Percentiles rank a stretch among this genome's conserved stretches.
Conservation (phyloP, 2,329 filamentous ascomycete species). For the Pseudocercospora pini-densiflorae region DNA sequence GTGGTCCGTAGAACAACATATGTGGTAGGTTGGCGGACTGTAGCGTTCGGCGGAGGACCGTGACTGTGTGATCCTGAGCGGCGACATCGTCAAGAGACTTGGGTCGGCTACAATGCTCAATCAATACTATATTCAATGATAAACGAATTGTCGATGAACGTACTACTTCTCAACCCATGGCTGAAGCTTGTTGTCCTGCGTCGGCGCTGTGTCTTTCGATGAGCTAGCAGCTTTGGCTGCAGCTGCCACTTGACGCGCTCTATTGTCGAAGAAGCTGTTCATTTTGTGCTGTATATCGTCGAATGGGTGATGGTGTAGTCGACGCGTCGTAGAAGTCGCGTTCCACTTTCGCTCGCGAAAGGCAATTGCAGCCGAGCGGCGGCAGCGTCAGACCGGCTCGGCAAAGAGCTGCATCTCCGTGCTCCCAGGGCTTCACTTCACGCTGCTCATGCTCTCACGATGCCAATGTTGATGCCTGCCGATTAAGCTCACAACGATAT, state of each 20-base stretch:
- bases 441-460: not conserved
- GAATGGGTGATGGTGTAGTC: not conserved
- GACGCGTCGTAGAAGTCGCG: slow-evolving; percentile 17
- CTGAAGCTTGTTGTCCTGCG: slow-evolving; percentile 71
- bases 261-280: slow-evolving; percentile 94
- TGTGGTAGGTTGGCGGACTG: slow-evolving; percentile 98
- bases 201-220: slow-evolving; percentile 66
- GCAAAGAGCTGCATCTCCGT: not conserved
- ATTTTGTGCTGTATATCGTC: slow-evolving; percentile 52
- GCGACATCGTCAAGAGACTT: slow-evolving; percentile 94
- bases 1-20: slow-evolving; percentile 99
- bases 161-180: slow-evolving; percentile 76
- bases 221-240: slow-evolving; percentile 72
- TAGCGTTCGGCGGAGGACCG: slow-evolving; percentile 86
- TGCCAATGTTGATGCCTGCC: not conserved
- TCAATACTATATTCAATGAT: slow-evolving; percentile 11
- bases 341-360: slow-evolving; percentile 13
- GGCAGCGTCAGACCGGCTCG: slow-evolving; percentile 5
- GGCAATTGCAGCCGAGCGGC: slow-evolving; percentile 15
- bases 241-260: slow-evolving; percentile 75
- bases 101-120: slow-evolving; percentile 68
- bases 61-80: slow-evolving; percentile 95
- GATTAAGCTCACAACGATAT: not conserved
- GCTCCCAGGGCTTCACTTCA: slow-evolving; percentile 10
- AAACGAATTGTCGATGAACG: not conserved